These are phyloP conservation scores for Scleromitrula shiraiana DNA, from an alignment of 2,329 filamentous ascomycete genomes.

Conservation along the genomic window DNA sequence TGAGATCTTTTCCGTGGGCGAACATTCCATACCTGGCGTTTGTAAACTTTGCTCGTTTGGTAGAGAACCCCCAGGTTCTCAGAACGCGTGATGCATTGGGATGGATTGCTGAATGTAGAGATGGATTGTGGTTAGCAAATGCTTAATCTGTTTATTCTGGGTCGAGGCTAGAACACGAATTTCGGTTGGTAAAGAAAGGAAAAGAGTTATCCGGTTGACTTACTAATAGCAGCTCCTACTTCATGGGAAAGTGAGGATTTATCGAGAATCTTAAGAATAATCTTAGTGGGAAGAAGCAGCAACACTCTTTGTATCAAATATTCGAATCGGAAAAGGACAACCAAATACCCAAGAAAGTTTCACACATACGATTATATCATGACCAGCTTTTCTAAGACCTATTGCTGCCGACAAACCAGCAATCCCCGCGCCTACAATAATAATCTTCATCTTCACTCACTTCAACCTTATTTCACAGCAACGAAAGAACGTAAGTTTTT, in stretches of 20 bases:
- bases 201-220: neutral
- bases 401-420: constrained; percentile 46
- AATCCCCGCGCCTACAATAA: constrained; percentile 35
- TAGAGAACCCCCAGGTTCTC: constrained; percentile 36
- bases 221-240: constrained; percentile 48
- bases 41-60: constrained; percentile 33
- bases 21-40: constrained; percentile 31
- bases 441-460: constrained; percentile 12
- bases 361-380: constrained; percentile 17
- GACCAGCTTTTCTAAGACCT: constrained; percentile 26
- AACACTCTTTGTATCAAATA: no score
- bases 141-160: neutral
- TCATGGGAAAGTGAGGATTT: constrained; percentile 48
- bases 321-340: no score
- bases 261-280: constrained; percentile 40
- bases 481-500: no score
- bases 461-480: no score
- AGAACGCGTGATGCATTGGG: constrained; percentile 55
- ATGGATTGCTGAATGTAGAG: constrained; percentile 13
- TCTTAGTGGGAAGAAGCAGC: no score
- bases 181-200: neutral
- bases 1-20: constrained; percentile 14
- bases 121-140: neutral
- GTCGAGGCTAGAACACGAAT: no score
- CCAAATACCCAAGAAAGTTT: no score